A percentile compares a stretch with the other conserved stretches of the same genome.
These are phyloP conservation scores for Colletotrichum sp. DNA, from an alignment of 2,329 filamentous ascomycete species.

Conservation along the genomic window DNA sequence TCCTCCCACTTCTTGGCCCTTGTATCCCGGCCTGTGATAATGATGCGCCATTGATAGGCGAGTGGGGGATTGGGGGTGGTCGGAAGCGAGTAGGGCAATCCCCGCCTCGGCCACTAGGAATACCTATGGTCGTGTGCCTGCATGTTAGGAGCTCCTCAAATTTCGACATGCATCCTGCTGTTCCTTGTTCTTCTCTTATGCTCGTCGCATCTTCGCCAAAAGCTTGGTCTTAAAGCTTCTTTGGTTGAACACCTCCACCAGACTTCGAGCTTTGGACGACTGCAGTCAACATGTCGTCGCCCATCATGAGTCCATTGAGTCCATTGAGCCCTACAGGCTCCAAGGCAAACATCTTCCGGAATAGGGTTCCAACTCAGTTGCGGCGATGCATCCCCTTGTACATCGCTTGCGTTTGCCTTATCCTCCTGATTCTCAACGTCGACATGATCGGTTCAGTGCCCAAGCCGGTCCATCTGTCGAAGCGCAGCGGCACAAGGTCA, in stretches of 20 bases:
- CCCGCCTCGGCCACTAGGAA: background rate
- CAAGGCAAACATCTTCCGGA: conserved; percentile 27
- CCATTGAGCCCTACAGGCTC: conserved; percentile 8
- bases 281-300: conserved; percentile 2
- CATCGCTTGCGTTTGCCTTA: conserved; percentile 44
- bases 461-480: conserved; percentile 23
- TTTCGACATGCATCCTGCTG: background rate
- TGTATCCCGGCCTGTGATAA: conserved; percentile 7
- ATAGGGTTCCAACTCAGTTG: conserved; percentile 51
- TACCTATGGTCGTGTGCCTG: background rate
- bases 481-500: conserved; percentile 22
- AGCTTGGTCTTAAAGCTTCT: background rate
- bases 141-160: conserved; percentile 2
- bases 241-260: background rate
- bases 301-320: conserved; percentile 11
- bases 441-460: conserved; percentile 40
- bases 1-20: background rate
- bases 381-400: conserved; percentile 53
- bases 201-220: background rate
- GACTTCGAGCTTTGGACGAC: background rate
- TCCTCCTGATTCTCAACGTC: conserved; percentile 53
- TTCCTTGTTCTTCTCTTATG: background rate
- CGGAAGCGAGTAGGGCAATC: background rate
- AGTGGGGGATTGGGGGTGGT: background rate
- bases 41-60: background rate